These are phyloP conservation scores for Wickerhamomyces canadensis DNA, from an alignment of 805 yeast species.

Conservation along the genomic window DNA sequence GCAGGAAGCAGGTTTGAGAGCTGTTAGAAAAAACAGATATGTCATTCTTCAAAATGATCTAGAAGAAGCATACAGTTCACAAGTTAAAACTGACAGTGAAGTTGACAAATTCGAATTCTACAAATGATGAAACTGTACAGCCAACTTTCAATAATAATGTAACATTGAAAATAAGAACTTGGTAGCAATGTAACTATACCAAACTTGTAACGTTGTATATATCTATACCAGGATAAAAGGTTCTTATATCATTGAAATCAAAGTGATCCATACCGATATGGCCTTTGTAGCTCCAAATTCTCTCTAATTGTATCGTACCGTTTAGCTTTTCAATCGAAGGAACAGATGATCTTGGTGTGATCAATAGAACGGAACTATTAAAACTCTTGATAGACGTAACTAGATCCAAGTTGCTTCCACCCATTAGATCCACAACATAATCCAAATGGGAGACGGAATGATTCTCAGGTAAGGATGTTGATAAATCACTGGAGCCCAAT, in stretches of 20 bases:
- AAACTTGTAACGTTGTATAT: slow-evolving; percentile 42
- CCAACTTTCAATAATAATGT: not conserved
- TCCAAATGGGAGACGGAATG: not conserved
- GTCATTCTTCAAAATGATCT: slow-evolving; percentile 93
- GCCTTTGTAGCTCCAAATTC: slow-evolving; percentile 31
- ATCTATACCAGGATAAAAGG: slow-evolving; percentile 60
- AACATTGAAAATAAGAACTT: not conserved
- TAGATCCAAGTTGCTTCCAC: slow-evolving; percentile 30
- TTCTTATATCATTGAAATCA: slow-evolving; percentile 39
- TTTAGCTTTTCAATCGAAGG: slow-evolving; percentile 14
- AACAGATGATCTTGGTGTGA: slow-evolving; percentile 22
- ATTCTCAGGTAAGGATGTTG: not conserved
- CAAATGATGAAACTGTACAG: slow-evolving; percentile 40
- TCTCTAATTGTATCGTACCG: slow-evolving; percentile 9
- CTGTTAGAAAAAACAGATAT: slow-evolving; percentile 96
- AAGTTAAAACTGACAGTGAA: slow-evolving; percentile 92
- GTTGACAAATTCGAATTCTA: slow-evolving; percentile 97
- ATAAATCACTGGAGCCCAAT: slow-evolving; percentile 27
- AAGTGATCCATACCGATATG: slow-evolving; percentile 77
- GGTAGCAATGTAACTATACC: too few species aligned
- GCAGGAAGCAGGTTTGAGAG: slow-evolving; percentile 99
- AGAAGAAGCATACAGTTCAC: slow-evolving; percentile 96
- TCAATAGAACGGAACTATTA: slow-evolving; percentile 7
- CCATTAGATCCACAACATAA: slow-evolving; percentile 41
- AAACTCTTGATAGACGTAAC: slow-evolving; percentile 17